These are phyloP conservation scores for Penicilliopsis zonata DNA, from an alignment of 495 filamentous ascomycete species.

Conservation along the genomic window DNA sequence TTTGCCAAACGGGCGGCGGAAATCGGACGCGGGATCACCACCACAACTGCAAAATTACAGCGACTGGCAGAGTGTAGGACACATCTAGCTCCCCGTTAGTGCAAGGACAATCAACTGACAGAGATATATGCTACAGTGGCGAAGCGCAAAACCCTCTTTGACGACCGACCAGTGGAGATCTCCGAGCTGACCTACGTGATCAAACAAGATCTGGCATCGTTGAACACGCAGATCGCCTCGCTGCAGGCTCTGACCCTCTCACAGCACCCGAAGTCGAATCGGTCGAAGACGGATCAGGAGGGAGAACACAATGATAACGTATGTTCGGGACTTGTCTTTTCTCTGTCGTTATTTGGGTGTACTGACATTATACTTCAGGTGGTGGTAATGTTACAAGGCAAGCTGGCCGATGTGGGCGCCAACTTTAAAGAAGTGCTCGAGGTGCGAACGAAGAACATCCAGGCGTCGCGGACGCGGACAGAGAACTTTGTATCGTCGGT, in stretches of 20 bases:
- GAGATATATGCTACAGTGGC: constrained; percentile 59
- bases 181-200: constrained; percentile 92
- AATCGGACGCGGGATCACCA: constrained; percentile 81
- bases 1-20: constrained; percentile 84
- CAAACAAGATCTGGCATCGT: constrained; percentile 86
- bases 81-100: no score
- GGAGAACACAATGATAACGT: constrained; percentile 96
- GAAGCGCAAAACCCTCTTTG: constrained; percentile 92
- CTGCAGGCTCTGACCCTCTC: constrained; percentile 60
- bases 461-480: constrained; percentile 79
- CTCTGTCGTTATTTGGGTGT: not conserved
- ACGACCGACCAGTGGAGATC: constrained; percentile 93
- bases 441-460: constrained; percentile 95
- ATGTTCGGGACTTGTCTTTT: constrained; percentile 12
- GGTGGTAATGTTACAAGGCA: constrained; percentile 83
- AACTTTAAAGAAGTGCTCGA: constrained; percentile 98
- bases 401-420: constrained; percentile 82
- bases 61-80: constrained; percentile 72
- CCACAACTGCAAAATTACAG: constrained; percentile 87
- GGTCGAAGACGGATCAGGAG: constrained; percentile 58
- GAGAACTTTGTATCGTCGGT: constrained; percentile 94
- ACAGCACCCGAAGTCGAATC: constrained; percentile 55
- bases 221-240: constrained; percentile 76
- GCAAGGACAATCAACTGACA: no score
- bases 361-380: constrained; percentile 33